Conservation (phyloP, 306 rosid species). For the Rosa persica region DNA sequence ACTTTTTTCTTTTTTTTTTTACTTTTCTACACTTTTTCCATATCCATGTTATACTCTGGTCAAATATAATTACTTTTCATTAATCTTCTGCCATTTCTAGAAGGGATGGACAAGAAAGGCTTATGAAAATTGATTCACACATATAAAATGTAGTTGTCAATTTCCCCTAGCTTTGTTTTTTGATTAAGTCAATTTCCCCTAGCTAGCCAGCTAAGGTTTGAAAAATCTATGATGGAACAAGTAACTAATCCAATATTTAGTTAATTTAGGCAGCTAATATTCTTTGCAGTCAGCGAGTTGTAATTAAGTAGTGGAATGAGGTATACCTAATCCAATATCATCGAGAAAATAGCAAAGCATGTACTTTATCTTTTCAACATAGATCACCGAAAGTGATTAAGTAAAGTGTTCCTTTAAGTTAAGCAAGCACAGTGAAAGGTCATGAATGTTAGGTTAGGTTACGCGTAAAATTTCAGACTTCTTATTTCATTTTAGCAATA, state of each 20-base stretch:
- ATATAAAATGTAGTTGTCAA: not conserved
- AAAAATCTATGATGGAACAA: not conserved
- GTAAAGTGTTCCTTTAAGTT: too few species aligned
- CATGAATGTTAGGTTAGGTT: too few species aligned
- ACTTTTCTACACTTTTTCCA: too few species aligned
- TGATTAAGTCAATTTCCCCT: not conserved
- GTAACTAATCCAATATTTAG: not conserved
- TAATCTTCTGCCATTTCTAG: not conserved
- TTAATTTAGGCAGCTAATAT: not conserved
- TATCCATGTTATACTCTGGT: not conserved
- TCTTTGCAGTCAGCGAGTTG: not conserved
- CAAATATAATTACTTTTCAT: not conserved
- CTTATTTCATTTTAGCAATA: too few species aligned
- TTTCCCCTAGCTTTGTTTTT: too few species aligned
- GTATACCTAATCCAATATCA: not conserved
- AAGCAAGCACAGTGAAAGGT: not conserved
- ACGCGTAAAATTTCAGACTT: too few species aligned
- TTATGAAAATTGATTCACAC: not conserved
- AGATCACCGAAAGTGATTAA: not conserved
- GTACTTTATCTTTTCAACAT: not conserved
- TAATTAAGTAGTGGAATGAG: not conserved
- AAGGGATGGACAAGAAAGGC: not conserved
- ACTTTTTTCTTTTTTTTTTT: too few species aligned
- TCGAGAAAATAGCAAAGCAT: not conserved
- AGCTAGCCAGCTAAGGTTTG: not conserved